Evolutionary conservation across 768 basidiomycete species (phyloP), one percentile per base, ranked within the genome.

Genomic region (Podaxis sp.): DNA sequence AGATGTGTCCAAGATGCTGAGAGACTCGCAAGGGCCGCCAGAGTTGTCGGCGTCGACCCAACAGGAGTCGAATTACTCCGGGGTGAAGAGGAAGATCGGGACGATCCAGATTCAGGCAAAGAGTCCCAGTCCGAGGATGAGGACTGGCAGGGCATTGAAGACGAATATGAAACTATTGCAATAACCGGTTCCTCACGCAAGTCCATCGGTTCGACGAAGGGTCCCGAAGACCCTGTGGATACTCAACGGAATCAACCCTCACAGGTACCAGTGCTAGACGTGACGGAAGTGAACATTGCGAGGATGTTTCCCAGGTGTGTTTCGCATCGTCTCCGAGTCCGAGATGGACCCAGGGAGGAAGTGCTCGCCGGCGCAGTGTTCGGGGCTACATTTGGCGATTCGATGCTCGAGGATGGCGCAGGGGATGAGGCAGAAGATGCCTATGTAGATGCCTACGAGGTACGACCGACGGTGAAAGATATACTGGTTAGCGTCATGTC

Each of bases 251-350:
- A 61, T 37, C 54, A 62, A 47, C 40, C 59, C 6, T 60, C 61
- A 2, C 60, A 55, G 14, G 14, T 37, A 23, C 47, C 47, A 28
- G 47, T 40, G 23, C 40, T 55, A 32, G 88, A 89, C 60, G 84
- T 89, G 3, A 87, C 87, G 4, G 88, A 90, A 69, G 85, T 86
- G 59, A 88, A 93, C 65, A 79, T 90, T 63, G 88, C 88, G 59
- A 80, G 88, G 61, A 84, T 91, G 28, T 82, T 90, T 63, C 89
- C 89, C 37, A 75, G 89, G 21, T 84, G 87, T 0, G 79, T 93
- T 32, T 86, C 88, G 5, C 91, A 93, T 73, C 86, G 91, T 10
- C 68, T 93, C 62, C 78, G 87, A 53, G 81, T 90, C 58, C 78
- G 90, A 38, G 81, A 85, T 68, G 84, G 88, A 0, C 88, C 88